These are phyloP conservation scores for Fraxinus sp. DNA, from an alignment of 305 asterid species.

Conservation along the genomic window DNA sequence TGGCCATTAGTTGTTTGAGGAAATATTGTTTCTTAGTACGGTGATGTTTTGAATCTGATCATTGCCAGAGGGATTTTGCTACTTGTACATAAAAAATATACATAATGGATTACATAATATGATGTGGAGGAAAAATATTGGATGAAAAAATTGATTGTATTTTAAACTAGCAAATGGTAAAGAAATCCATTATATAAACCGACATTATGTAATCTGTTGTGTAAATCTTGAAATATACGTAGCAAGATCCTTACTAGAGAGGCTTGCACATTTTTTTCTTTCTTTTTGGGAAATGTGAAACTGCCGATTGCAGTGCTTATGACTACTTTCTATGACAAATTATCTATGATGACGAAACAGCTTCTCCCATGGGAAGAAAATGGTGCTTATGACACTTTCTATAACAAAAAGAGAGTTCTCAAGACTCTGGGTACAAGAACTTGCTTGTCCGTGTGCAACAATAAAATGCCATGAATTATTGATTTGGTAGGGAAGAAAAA, in stretches of 20 bases:
- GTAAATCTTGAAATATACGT: no score
- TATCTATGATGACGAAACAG: background rate
- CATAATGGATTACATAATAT: no score
- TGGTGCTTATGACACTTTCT: background rate
- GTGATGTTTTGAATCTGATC: background rate
- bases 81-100: no score
- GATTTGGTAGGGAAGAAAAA: background rate
- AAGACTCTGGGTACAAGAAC: background rate
- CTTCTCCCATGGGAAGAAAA: background rate
- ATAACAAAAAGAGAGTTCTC: background rate
- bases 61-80: background rate
- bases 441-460: background rate
- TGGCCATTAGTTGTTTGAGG: background rate
- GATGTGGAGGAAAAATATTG: no score
- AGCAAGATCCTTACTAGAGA: background rate
- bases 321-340: no score
- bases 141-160: no score
- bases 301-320: no score
- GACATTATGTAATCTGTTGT: no score
- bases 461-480: background rate
- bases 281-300: background rate
- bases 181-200: no score
- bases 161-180: no score
- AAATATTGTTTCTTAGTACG: background rate
- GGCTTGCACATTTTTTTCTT: background rate